Base-by-base conservation (phyloP, 2,329 filamentous ascomycete genomes). In the Cadophora gregata region DNA sequence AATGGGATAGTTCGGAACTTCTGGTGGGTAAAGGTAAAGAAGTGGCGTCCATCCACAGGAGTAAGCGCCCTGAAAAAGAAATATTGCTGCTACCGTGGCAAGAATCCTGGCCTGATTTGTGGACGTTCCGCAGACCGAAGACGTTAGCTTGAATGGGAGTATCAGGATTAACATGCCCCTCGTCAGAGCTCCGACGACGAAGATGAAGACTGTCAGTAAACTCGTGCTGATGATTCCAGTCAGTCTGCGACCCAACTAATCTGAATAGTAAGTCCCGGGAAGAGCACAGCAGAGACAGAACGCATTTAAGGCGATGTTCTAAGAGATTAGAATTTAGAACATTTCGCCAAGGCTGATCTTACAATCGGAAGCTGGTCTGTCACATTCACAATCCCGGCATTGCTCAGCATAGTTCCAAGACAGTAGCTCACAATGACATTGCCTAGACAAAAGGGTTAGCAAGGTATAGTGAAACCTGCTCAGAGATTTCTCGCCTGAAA, bases 101-200 rank as follows among this genome's bases (percentile, higher is more conserved):
- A 84, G 83, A 6, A 81, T 75, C 9, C 76, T 71, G 1, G 62
- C 45, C 2, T 36, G 62, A 25, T 70, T 68, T 24, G 53, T 51
- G 6, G 69, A 67, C 2, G 24, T 67, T 14, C 66, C 68, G 53
- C 66, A 69, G n/a, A 61, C 69, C 63, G 29, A 9, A 48, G 14
- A 29, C 14, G 48, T 67, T 45, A 61, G 50, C 4, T 27, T 25
- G 19, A 9, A 27, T 9, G 24, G 16, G 8, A 24, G 10, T 9
- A 16, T 8, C 42, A 77, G 80, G 42, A 4, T 8, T n/a, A 24
- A 19, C n/a, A 66, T 25, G 78, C 79, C 82, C 77, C 60, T 88
- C 85, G 70, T 88, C 84, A 87, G 74, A 1, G 78, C 82, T 1
- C 84, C 84, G 47, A 86, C 81, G 62, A 85, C 77, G 70, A 85